Evolutionary conservation across 1,284 basidiomycete species (phyloP), one percentile per base, ranked within the genome.

Genomic region (Puccinia triticina): DNA sequence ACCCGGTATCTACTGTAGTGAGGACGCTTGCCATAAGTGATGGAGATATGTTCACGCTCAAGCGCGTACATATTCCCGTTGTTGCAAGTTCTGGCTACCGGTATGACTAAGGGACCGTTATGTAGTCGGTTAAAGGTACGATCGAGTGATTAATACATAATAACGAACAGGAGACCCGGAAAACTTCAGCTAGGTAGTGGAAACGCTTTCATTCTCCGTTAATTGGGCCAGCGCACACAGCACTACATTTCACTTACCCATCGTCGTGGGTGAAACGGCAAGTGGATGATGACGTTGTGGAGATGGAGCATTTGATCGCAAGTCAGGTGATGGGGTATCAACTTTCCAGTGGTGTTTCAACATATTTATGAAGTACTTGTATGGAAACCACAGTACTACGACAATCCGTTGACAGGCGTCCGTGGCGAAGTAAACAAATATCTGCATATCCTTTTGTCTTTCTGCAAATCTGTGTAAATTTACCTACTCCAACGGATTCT

Each of bases 321-420:
- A 66, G 61, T 66, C 61, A 66, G 61, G 34, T 40, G 61, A 66
- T 40, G 34, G 32, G 23, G 61, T 66, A 40, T 66, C 61, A 66
- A n/a, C n/a, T n/a, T n/a, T n/a, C 14, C 61, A 2, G 34, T 23
- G 40, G 32, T n/a, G 61, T 66, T 66, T 61, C n/a, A n/a, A n/a
- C n/a, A n/a, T n/a, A n/a, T n/a, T n/a, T n/a, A n/a, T n/a, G n/a
- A n/a, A n/a, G 29, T 43, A 43, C 12, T 43, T n/a, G n/a, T 61
- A 61, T 61, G 59, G 59, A 61, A 61, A 61, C 59, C 59, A 40
- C 34, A n/a, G n/a, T n/a, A n/a, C n/a, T n/a, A 1, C 2, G 34
- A 40, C 21, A 40, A 66, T 66, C 34, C 61, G 34, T 66, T 34
- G 34, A 34, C 29, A 26, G 34, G 2, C 59, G 8, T 21, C 32